Base-by-base conservation (phyloP, 2,329 filamentous ascomycete genomes). In the Epichloe sp. region DNA sequence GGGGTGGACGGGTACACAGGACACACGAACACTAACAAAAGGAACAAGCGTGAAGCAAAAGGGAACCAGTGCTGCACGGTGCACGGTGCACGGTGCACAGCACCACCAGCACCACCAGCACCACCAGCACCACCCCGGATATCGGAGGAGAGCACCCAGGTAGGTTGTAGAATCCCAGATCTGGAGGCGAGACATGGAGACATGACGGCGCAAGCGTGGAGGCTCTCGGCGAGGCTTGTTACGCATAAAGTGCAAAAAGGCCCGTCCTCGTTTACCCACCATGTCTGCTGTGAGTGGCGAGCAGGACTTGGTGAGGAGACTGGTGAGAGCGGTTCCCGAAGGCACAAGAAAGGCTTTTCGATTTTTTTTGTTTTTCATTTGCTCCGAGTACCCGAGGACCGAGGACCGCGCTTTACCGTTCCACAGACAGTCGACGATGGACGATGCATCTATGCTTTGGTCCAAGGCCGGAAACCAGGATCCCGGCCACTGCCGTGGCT, bases 381-480 rank as follows among this genome's bases (percentile, higher is more conserved):
- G 23, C 23, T 26, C 23, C 35, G 35, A 47, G 19, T 40, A 15
- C 35, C 35, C 6, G 23, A 26, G 23, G 23, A 7, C 23, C 34
- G 35, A 40, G 35, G 19, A 12, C 45, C 19, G 35, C 35, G 23
- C 8, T 5, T 26, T 31, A 0, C 44, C 14, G 34, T 26, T 35
- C 4, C 31, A 26, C 11, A 8, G 23, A 19, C 34, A 4, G 40
- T 42, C 31, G 11, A 31, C 31, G 31, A 31, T 31, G 26, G 26
- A 10, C 4, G 26, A 31, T 31, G 31, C 31, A 11, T 31, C 3
- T 11, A 31, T 23, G 23, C 6, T 1, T 7, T 31, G 31, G 8
- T 37, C 5, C 48, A 36, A 46, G 46, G 50, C 50, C 46, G 50
- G 46, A 43, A 52, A 34, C 50, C 46, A 49, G 50, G 46, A 48